Evolutionary conservation across 768 basidiomycete species (phyloP).

Genomic region (Pisolithus microcarpus): DNA sequence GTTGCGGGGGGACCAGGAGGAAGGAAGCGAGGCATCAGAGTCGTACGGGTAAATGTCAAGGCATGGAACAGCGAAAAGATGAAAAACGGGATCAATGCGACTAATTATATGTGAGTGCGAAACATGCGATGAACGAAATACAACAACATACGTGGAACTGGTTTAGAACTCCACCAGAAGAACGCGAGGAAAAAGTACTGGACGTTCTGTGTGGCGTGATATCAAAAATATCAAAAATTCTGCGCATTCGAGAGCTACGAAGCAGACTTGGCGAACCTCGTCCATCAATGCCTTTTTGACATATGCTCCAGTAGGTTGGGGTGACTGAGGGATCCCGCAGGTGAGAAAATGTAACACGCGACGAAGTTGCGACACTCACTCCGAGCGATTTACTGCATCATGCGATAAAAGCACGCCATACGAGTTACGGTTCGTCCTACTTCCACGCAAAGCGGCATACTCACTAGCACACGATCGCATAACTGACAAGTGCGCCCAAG

Average conservation of each 20-base stretch:
- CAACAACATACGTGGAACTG: constrained; percentile 60
- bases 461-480: constrained; percentile 88
- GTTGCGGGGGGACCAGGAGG: constrained; percentile 60
- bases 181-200: constrained; percentile 91
- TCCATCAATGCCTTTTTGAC: constrained; percentile 71
- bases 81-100: constrained; percentile 85
- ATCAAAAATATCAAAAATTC: constrained; percentile 7
- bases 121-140: neutral
- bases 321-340: constrained; percentile 38
- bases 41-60: constrained; percentile 86
- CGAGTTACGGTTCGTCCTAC: constrained; percentile 13
- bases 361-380: constrained; percentile 37
- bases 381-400: constrained; percentile 65
- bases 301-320: constrained; percentile 63
- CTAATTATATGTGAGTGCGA: constrained; percentile 30
- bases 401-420: constrained; percentile 7
- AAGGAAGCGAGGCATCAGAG: constrained; percentile 83
- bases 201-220: constrained; percentile 54
- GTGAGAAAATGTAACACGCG: constrained; percentile 19
- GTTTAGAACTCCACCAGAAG: constrained; percentile 88
- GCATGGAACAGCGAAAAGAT: constrained; percentile 99
- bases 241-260: neutral
- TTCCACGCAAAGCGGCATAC: constrained; percentile 29
- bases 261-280: constrained; percentile 51
- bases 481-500: constrained; percentile 76